These are phyloP conservation scores for Pichia sp. DNA, from an alignment of 1,139 yeast species.

Conservation along the genomic window DNA sequence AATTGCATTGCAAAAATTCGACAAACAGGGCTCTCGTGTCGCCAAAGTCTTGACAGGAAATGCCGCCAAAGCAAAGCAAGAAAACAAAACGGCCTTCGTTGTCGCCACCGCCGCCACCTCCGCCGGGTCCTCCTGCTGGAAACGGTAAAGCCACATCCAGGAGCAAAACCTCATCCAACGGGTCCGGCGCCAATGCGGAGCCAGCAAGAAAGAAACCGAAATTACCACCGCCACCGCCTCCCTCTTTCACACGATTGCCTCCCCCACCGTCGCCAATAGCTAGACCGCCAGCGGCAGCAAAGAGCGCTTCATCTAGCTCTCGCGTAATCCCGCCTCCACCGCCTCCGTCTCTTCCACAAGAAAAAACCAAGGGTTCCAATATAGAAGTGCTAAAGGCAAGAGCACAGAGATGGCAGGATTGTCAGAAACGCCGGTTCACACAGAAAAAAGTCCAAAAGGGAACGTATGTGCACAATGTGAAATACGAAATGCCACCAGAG, in stretches of 20 bases:
- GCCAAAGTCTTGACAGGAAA: not conserved
- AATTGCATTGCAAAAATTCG: no score
- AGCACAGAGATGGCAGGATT: constrained; percentile 59
- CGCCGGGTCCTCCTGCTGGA: constrained; percentile 15
- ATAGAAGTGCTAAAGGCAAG: constrained; percentile 35
- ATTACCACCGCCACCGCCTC: constrained; percentile 26
- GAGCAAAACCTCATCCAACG: not conserved
- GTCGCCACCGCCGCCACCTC: constrained; percentile 4
- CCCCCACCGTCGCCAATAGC: constrained; percentile 28
- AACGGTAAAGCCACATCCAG: not conserved
- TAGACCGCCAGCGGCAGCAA: not conserved
- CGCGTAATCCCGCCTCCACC: constrained; percentile 13
- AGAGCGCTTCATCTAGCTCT: not conserved
- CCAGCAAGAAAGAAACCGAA: constrained; percentile 17
- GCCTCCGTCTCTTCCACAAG: constrained; percentile 22
- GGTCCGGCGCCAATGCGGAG: constrained; percentile 11
- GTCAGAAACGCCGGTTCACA: constrained; percentile 56
- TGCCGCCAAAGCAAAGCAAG: constrained; percentile 2
- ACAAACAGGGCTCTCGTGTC: no score
- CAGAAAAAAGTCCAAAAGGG: constrained; percentile 34
- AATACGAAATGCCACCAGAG: constrained; percentile 90
- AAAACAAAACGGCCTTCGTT: not conserved
- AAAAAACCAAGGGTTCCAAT: constrained; percentile 26
- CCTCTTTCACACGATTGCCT: constrained; percentile 13
- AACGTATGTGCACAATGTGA: constrained; percentile 52